Percentiles rank a stretch among this genome's conserved stretches.
Evolutionary conservation across 1,284 basidiomycete genomes (phyloP).

Genomic region (Cystobasidiaceae sp.): DNA sequence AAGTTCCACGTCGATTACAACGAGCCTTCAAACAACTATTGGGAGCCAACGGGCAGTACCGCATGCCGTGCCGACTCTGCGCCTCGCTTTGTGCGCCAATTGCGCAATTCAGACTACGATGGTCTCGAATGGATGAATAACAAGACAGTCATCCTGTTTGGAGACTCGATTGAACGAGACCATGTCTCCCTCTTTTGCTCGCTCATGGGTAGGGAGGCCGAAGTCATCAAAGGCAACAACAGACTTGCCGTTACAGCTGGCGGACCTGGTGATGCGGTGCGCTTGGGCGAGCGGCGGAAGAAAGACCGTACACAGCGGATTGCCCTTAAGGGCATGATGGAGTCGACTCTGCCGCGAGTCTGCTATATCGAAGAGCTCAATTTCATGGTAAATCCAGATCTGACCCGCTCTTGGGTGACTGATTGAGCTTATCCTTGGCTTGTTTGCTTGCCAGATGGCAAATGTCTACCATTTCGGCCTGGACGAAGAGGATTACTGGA

Average conservation of each 20-base stretch:
- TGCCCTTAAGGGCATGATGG: slow-evolving; percentile 33
- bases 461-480: slow-evolving; percentile 48
- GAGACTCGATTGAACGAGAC: slow-evolving; percentile 47
- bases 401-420: too few relatives aligned
- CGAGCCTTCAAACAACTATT: slow-evolving; percentile 40
- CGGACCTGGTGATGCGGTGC: too few relatives aligned
- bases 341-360: slow-evolving; percentile 46
- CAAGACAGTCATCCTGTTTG: slow-evolving; percentile 48
- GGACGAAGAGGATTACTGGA: slow-evolving; percentile 46
- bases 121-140: slow-evolving; percentile 44
- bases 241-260: slow-evolving; percentile 30
- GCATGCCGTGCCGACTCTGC: slow-evolving; percentile 30
- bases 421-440: too few relatives aligned
- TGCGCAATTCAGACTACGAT: slow-evolving; percentile 25
- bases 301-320: slow-evolving; percentile 32
- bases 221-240: slow-evolving; percentile 44
- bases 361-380: slow-evolving; percentile 48
- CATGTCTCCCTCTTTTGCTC: slow-evolving; percentile 48
- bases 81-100: slow-evolving; percentile 18
- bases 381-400: too few relatives aligned
- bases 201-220: slow-evolving; percentile 44
- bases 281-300: too few relatives aligned
- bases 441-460: too few relatives aligned
- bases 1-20: slow-evolving; percentile 36
- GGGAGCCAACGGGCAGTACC: slow-evolving; percentile 36